These are phyloP conservation scores for Penicillium sp. DNA, from an alignment of 2,329 filamentous ascomycete species.

Conservation along the genomic window DNA sequence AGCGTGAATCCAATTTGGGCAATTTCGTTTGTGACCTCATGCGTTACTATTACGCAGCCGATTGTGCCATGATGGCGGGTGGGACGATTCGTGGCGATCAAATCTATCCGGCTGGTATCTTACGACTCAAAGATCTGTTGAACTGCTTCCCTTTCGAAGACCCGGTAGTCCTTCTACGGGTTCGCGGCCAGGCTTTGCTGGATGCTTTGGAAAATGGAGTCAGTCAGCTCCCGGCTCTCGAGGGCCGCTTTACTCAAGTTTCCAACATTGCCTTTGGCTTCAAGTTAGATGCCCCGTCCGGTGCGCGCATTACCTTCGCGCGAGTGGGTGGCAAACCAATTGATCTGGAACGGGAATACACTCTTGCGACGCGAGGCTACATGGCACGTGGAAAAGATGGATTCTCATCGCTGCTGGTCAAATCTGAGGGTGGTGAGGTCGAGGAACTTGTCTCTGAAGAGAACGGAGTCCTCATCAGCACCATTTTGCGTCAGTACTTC, in stretches of 20 bases:
- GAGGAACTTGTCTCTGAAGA: conserved; percentile 83
- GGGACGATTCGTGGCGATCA: conserved; percentile 88
- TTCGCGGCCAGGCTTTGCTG: conserved; percentile 71
- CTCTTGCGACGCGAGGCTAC: conserved; percentile 79
- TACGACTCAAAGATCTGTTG: conserved; percentile 78
- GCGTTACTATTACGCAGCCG: conserved; percentile 76
- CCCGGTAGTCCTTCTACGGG: conserved; percentile 74
- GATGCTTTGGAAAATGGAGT: conserved; percentile 86
- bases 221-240: conserved; percentile 76
- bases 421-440: conserved; percentile 73
- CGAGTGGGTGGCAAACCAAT: conserved; percentile 64
- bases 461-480: conserved; percentile 82
- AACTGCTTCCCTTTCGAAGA: conserved; percentile 94
- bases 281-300: conserved; percentile 62
- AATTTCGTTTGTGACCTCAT: conserved; percentile 94
- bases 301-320: conserved; percentile 65
- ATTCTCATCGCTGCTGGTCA: conserved; percentile 72
- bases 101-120: conserved; percentile 77
- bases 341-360: conserved; percentile 66
- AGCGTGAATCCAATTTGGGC: conserved; percentile 77
- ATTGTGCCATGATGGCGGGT: conserved; percentile 81
- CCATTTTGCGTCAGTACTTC: conserved; percentile 87
- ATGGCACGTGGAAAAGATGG: conserved; percentile 90
- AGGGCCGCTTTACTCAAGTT: conserved; percentile 84
- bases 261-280: conserved; percentile 78